Evolutionary conservation across 2,329 filamentous ascomycete species (phyloP), one percentile per base, ranked within the genome.

Genomic region (Emydomyces testavorans): DNA sequence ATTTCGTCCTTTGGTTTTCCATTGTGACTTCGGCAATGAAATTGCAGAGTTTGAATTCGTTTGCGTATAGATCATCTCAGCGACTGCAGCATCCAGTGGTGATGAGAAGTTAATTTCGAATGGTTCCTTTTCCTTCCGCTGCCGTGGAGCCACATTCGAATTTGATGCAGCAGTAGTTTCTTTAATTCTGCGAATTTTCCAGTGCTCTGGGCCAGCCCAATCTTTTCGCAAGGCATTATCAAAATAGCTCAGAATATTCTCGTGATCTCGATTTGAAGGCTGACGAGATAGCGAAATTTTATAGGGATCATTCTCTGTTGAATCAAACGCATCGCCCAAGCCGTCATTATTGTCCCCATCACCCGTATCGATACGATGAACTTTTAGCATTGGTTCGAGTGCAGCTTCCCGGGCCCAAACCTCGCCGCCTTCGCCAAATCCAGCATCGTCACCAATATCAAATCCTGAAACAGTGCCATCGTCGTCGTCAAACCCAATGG

Each of bases 201-300:
- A 98, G 66, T 98, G 92, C 64, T 96, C 92, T n/a, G 92, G 90
- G 41, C 88, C 93, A 4, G 84, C 83, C 90, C 92, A 98, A 60
- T 95, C 95, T 75, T 94, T 96, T 62, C 92, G 86, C 36, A 96
- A 70, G 2, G 90, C 89, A 60, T 94, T 87, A 64, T 98, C 92
- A 61, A 98, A 98, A 69, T 96, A 98, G 60, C 85, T 84, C n/a
- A 98, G 75, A 50, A 98, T 94, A 58, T 94, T 90, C 57, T 96
- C 87, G 61, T 95, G 88, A 63, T 83, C 72, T 36, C 67, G 69
- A 50, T 86, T 85, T 43, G 75, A 74, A 47, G 79, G 79, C 44
- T 77, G 74, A 56, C 83, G 83, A 34, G 78, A 78, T 70, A 94
- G 79, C n/a, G 84, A 84, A 11, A 95, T 77, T 20, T 82, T 75